A percentile compares a stretch with the other conserved stretches of the same genome.
These are phyloP conservation scores for Fusarium mundagurra DNA, from an alignment of 2,329 filamentous ascomycete genomes.

Conservation along the genomic window DNA sequence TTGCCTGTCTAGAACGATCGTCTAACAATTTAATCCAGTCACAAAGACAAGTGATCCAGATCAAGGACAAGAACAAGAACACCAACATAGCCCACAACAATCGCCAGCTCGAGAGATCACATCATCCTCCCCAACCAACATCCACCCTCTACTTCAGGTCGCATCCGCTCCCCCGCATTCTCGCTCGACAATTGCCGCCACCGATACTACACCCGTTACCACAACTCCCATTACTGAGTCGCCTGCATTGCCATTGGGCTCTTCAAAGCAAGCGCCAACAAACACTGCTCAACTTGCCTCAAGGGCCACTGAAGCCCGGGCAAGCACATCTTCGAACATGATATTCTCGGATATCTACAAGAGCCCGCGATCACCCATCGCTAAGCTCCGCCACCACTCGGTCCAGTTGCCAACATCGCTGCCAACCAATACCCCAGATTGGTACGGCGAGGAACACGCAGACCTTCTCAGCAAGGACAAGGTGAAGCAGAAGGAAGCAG, in stretches of 20 bases:
- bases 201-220: conserved; percentile 20
- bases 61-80: conserved; percentile 2
- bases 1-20: background rate
- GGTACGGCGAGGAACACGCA: conserved; percentile 63
- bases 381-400: conserved; percentile 58
- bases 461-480: conserved; percentile 72
- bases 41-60: conserved; percentile 20
- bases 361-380: conserved; percentile 62
- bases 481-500: conserved; percentile 69
- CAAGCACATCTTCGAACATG: conserved; percentile 51
- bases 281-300: conserved; percentile 20
- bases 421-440: conserved; percentile 45
- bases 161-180: conserved; percentile 37
- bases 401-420: conserved; percentile 45
- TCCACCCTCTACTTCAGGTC: conserved; percentile 37
- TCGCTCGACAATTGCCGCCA: conserved; percentile 32
- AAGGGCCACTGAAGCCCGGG: conserved; percentile 33
- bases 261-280: conserved; percentile 9
- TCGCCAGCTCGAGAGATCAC: conserved; percentile 30
- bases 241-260: conserved; percentile 11
- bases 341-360: conserved; percentile 70
- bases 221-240: conserved; percentile 24
- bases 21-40: conserved; percentile 14
- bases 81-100: background rate
- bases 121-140: conserved; percentile 32